Base-by-base conservation (phyloP, 306 rosid species). In the Fragaria iinumae region DNA sequence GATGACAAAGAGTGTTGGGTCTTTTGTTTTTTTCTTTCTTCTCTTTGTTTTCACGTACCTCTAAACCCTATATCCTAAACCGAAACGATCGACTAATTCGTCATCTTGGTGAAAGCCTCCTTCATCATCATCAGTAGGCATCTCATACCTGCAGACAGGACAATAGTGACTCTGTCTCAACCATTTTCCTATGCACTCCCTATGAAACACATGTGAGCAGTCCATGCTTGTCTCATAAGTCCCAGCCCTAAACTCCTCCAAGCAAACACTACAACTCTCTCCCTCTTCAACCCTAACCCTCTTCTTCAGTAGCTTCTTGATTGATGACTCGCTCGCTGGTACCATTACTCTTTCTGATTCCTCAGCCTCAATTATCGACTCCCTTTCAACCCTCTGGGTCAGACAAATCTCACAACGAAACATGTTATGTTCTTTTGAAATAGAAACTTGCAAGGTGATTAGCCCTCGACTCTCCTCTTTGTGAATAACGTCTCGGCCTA, bases 281-380 rank as follows among this genome's bases (percentile, higher is more conserved):
- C 64, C 64, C 64, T 57, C 17, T 57, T 57, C 64, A 57, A 57
- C 64, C 64, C 64, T 57, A 57, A 57, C 64, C 34, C 64, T 57
- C 64, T 57, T 23, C 7, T 57, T 57, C 34, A 10, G 2, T 57
- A 23, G 64, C 64, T 57, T 23, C 64, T 57, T 57, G 64, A 23
- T 57, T 6, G 34, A 57, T 23, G 64, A 57, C 34, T 57, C 34
- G 17, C 64, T 57, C 6, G 64, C 34, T 0, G 64, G 64, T 14
- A 57, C 34, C 4, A 0, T 57, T 57, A 23, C 34, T 23, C 6
- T 21, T n/a, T 56, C 64, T 11, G 64, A 1, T 0, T 57, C 64
- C 17, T 57, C 64, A 9, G 64, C 64, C 64, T 3, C 27, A 3
- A 1, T 3, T 12, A 12, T 18, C 60, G 60, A 57, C 64, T 57